phyloP scores from a whole-genome alignment of 2,329 filamentous ascomycete species.

The Clonostachys sp. region DNA sequence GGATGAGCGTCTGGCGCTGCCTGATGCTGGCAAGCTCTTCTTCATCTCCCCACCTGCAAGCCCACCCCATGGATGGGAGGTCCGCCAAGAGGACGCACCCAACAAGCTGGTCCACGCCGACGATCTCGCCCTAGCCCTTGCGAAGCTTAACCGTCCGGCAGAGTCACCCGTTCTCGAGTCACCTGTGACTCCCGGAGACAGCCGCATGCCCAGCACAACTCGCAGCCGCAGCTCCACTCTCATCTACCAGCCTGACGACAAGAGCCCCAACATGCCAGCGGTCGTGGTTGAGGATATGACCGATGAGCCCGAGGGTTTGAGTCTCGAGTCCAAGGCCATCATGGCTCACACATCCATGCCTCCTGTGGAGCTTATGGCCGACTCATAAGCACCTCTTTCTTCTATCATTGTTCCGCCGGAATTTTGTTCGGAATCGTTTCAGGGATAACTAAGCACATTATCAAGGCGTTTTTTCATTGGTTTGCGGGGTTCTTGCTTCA shows the following conservation, averaged over 20 bases:
- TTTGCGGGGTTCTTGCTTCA: too few relatives aligned
- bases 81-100: constrained; percentile 62
- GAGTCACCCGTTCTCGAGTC: constrained; percentile 6
- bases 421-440: neutral
- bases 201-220: constrained; percentile 16
- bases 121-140: constrained; percentile 62
- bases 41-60: constrained; percentile 68
- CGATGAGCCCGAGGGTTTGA: constrained; percentile 42
- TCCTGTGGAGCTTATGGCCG: constrained; percentile 60
- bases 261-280: constrained; percentile 53
- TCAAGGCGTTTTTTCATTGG: too few relatives aligned
- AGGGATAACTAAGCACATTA: too few relatives aligned
- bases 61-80: constrained; percentile 66
- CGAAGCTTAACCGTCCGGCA: constrained; percentile 48
- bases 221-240: constrained; percentile 61
- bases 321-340: constrained; percentile 39
- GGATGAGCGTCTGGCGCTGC: constrained; percentile 59
- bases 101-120: constrained; percentile 68
- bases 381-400: constrained; percentile 14
- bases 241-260: constrained; percentile 58
- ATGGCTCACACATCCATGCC: constrained; percentile 58
- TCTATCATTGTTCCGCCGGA: neutral
- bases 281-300: constrained; percentile 67
- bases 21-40: constrained; percentile 67
- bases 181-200: constrained; percentile 22